phyloP scores from a whole-genome alignment of 257 asterid species.

The Asclepias syriaca region DNA sequence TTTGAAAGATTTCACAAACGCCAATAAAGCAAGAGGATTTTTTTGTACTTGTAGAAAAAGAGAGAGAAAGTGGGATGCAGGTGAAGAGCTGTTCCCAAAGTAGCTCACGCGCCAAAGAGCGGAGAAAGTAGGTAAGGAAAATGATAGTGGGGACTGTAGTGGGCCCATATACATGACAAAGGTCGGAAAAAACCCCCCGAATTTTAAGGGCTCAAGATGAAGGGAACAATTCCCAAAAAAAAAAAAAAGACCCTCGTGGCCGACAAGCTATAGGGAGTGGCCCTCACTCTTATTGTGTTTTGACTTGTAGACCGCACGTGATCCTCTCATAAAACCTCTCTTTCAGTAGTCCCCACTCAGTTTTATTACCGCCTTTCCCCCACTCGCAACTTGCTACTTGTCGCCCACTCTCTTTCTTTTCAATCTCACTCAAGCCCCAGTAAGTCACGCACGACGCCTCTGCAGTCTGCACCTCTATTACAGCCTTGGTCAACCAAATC shows the following conservation, averaged over 20 bases:
- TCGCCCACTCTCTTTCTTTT: neutral
- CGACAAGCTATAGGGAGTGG: constrained; percentile 14
- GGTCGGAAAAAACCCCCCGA: constrained; percentile 7
- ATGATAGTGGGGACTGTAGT: neutral
- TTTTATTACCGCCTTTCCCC: neutral
- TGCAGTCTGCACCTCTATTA: neutral
- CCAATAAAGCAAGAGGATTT: neutral
- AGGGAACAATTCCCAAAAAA: constrained; percentile 14
- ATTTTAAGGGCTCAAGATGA: constrained; percentile 32
- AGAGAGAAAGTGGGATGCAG: neutral
- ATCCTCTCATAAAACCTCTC: neutral
- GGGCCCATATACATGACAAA: neutral
- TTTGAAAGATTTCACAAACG: neutral
- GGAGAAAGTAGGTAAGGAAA: neutral
- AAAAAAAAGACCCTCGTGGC: constrained; percentile 13
- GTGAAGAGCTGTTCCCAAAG: neutral
- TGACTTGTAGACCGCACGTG: constrained; percentile 23
- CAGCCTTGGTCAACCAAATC: neutral
- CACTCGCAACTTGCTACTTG: constrained; percentile 2
- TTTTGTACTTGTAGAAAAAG: neutral
- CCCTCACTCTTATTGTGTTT: constrained; percentile 7
- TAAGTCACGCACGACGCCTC: constrained; percentile 19
- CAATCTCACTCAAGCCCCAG: neutral
- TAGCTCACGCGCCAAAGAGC: neutral
- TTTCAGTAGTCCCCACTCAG: neutral